Evolutionary conservation across 208 protist species (phyloP), one percentile per base, ranked within the genome.

Genomic region (Leishmania turanica): DNA sequence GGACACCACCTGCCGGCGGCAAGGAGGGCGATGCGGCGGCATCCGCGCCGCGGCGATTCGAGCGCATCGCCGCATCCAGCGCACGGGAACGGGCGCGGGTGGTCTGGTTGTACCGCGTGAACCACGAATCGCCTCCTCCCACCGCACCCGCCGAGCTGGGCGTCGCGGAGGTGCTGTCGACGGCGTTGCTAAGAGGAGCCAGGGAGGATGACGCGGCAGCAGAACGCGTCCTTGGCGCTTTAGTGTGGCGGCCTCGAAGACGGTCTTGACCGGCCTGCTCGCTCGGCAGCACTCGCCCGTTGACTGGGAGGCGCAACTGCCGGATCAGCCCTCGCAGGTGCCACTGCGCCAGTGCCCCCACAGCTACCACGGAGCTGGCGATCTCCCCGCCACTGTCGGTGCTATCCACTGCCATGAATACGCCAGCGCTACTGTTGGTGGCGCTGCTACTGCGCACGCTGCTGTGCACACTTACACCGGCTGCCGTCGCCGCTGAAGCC

Each of bases 281-380:
- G 53, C 31, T 62, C 51, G 17, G n/a, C 72, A 62, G 51, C 72
- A 58, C 34, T 31, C 77, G 60, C 51, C 56, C 69, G 17, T 58
- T 42, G 6, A 49, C 45, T 17, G 82, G 72, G 2, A 72, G 34
- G 54, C 77, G 40, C 13, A 85, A 58, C 73, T 85, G 64, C 47
- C 13, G 54, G 31, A 85, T 78, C 11, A 85, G 73, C 9, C 78
- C 71, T 6, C 77, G 77, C 15, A 85, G 78, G 72, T 85, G 82
- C 82, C 82, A 85, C 66, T 85, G 82, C n/a, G 82, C 77, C 21
- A 85, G 71, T 2, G 82, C 82, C 64, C 77, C 82, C 37, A 85
- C 62, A 1, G 65, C 77, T 31, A n/a, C 51, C 24, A n/a, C 71
- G 51, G 60, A 19, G 6, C 2, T 45, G 56, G 9, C 70, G 17